Evolutionary conservation across 2,329 filamentous ascomycete species (phyloP), one percentile per base, ranked within the genome.

Genomic region (Hymenoscyphus salicellus): DNA sequence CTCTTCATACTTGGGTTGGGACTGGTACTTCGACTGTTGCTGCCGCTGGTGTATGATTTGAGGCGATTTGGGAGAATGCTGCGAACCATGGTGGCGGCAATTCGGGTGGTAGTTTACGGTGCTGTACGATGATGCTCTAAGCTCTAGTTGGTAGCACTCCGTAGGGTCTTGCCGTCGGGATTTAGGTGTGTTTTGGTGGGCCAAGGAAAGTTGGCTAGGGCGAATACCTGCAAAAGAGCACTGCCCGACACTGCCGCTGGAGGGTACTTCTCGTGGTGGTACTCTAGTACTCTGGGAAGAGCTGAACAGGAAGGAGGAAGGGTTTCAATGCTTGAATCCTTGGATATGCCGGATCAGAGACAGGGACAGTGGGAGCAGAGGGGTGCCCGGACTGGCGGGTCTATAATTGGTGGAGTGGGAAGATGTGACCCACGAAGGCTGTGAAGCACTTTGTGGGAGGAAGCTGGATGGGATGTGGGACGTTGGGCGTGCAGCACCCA

Each of bases 341-440:
- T 26, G 46, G 26, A 49, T 56, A n/a, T 33, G 5, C 32, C 32
- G 52, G 14, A 56, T 20, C 52, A 20, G 11, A 28, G 52, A 20
- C 52, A 56, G 17, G 43, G n/a, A 10, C n/a, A 33, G 10, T 57
- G n/a, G 55, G 6, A 57, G 17, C 30, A 33, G 43, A 20, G 11
- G 23, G 23, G 46, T 52, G 46, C 5, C 46, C 46, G 46, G 30
- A 38, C 55, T 38, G 33, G 55, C n/a, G 55, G 55, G 55, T 33
- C 55, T 38, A 16, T 38, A 58, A 36, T 58, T 36, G 55, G 30
- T 38, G 30, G 55, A 38, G 30, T 36, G 89, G 88, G 59, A 90
- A 83, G 68, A 89, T 83, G 73, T 90, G 87, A 55, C 88, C 88
- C 1, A 85, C 89, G 70, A 89, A 86, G 43, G 10, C 43, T n/a